Conservation (phyloP, 768 basidiomycete genomes). For the Chlorophyllum brunneum region DNA sequence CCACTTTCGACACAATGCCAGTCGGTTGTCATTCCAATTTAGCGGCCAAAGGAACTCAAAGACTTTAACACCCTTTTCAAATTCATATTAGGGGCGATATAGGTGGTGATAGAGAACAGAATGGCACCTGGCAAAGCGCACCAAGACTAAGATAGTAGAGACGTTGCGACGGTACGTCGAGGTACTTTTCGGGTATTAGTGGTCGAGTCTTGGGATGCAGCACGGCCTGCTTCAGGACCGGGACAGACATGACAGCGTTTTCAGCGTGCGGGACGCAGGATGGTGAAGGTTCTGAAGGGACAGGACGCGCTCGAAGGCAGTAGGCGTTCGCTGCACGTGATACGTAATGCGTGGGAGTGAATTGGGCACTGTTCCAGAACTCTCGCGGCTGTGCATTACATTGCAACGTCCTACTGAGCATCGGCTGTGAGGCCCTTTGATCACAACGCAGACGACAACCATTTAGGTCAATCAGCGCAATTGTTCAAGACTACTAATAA, state of each 20-base stretch:
- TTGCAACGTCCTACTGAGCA: neutral
- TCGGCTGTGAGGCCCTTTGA: too few relatives aligned
- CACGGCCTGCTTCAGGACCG: neutral
- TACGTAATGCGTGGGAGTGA: neutral
- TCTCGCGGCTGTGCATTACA: neutral
- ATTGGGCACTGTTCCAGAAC: too few relatives aligned
- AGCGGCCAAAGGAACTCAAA: conserved; percentile 64
- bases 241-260: neutral
- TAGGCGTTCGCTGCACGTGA: neutral
- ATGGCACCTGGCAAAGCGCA: conserved; percentile 65
- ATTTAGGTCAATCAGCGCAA: neutral
- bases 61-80: conserved; percentile 67
- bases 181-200: conserved; percentile 67
- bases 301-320: neutral
- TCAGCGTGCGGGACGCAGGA: neutral
- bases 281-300: neutral
- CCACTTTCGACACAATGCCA: conserved; percentile 61
- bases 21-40: conserved; percentile 39
- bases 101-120: neutral
- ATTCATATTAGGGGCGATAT: conserved; percentile 4
- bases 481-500: neutral
- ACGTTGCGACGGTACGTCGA: conserved; percentile 78
- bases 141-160: conserved; percentile 76
- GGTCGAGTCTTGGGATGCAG: conserved; percentile 25
- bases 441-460: neutral